Conservation (phyloP, 2,329 filamentous ascomycete species). For the Ceratocystiopsis sp. region DNA sequence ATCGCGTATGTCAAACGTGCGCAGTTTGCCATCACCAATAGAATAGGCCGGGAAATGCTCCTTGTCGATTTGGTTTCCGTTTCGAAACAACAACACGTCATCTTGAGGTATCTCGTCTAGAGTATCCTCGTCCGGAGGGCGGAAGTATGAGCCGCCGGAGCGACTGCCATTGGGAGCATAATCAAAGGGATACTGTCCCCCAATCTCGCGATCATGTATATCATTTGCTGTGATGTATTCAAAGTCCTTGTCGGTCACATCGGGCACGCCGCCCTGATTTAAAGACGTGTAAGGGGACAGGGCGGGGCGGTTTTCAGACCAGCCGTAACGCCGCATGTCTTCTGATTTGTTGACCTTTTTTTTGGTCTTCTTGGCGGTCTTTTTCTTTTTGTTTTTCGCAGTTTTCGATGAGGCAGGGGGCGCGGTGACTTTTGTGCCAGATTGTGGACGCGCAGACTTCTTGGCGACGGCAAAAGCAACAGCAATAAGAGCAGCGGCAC, state of each 20-base stretch:
- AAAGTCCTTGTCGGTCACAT: slow-evolving; percentile 58
- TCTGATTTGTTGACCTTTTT: slow-evolving; percentile 3
- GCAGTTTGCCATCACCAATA: slow-evolving; percentile 57
- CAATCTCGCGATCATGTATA: slow-evolving; percentile 23
- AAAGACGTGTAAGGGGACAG: slow-evolving; percentile 35
- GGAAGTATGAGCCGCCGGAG: slow-evolving; percentile 7
- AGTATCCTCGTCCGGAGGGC: slow-evolving; percentile 7
- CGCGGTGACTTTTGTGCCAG: no score
- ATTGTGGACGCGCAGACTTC: no score
- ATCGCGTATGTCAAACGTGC: slow-evolving; percentile 46
- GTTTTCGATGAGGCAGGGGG: slow-evolving; percentile 1
- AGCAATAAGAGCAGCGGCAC: slow-evolving; percentile 23
- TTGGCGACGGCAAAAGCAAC: no score
- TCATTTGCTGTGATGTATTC: slow-evolving; percentile 72
- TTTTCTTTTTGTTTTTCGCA: slow-evolving; percentile 9
- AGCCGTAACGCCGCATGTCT: slow-evolving; percentile 36
- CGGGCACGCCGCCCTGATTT: slow-evolving; percentile 27
- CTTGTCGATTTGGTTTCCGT: slow-evolving; percentile 47
- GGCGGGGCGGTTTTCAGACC: slow-evolving; percentile 18
- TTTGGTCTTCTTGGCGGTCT: slow-evolving; percentile 1
- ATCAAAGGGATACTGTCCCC: slow-evolving; percentile 9
- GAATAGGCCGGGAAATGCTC: slow-evolving; percentile 59
- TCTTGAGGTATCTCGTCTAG: slow-evolving; percentile 32
- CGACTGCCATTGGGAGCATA: not conserved
- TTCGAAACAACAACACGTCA: slow-evolving; percentile 54